Percentiles rank a stretch among this genome's conserved stretches.
phyloP scores from a whole-genome alignment of 139 green algal genomes.

The Picochlorum costavermella region DNA sequence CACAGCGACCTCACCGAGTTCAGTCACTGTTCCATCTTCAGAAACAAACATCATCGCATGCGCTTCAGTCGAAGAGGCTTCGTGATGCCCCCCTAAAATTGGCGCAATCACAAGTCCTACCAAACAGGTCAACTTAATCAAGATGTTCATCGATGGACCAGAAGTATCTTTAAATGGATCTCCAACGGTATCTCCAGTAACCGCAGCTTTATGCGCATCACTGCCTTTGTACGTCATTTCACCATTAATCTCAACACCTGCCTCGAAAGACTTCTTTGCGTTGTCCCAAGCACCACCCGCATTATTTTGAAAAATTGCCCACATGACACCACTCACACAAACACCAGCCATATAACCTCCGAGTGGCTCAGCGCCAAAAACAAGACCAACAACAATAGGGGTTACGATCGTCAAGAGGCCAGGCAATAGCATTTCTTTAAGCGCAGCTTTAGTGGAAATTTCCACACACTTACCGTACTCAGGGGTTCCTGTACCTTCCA shows the following conservation, averaged over 20 bases:
- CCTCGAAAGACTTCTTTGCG: constrained; percentile 64
- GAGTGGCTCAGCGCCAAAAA: constrained; percentile 35
- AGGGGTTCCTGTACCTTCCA: constrained; percentile 35
- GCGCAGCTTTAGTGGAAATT: constrained; percentile 41
- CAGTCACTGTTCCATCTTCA: too few species aligned
- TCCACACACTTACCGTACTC: constrained; percentile 45
- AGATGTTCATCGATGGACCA: constrained; percentile 52
- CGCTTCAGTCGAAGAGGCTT: too few species aligned
- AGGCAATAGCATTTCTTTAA: constrained; percentile 59
- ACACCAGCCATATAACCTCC: constrained; percentile 53
- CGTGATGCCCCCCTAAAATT: too few species aligned
- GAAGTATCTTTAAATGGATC: constrained; percentile 61
- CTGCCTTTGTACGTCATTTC: too few species aligned
- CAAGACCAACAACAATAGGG: constrained; percentile 39
- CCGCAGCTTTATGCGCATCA: constrained; percentile 46
- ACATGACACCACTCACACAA: constrained; percentile 42
- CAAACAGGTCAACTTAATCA: constrained; percentile 76
- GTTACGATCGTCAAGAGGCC: constrained; percentile 43
- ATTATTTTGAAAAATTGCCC: constrained; percentile 16
- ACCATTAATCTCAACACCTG: constrained; percentile 40
- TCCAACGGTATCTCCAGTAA: constrained; percentile 59
- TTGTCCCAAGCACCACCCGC: constrained; percentile 64
- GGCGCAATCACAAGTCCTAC: too few species aligned
- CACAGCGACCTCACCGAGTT: too few species aligned
- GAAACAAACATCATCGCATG: too few species aligned